Base-by-base conservation (phyloP, 1,139 yeast species). In the Suhomyces terraborum region DNA sequence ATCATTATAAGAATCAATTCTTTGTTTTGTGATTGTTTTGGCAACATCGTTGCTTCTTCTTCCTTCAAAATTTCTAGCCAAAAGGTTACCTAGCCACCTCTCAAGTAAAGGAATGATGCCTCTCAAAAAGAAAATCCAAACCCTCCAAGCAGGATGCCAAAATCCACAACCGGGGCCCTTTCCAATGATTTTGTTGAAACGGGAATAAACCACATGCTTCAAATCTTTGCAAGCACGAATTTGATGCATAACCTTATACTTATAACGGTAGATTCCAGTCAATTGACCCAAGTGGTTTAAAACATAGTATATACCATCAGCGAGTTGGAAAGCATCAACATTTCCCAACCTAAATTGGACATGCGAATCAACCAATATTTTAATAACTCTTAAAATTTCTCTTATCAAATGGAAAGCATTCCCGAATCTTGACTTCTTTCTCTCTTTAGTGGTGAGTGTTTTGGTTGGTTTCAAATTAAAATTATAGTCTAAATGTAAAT, bases 61-160 rank as follows among this genome's bases (percentile, higher is more conserved):
- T 12, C 99, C 99, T 67, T 91, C 98, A 60, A 94, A 93, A 59
- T 91, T 98, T 51, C 99, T 79, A 1, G 95, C 85, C 32, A 94
- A 69, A 43, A 94, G 70, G 52, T 94, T 94, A 0, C 96, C 96
- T 20, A 94, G 67, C 98, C 98, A 94, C 61, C 97, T 72, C 61
- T 94, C 98, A 13, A 94, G 67, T 34, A 93, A 64, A 0, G 99
- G 98, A 23, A 89, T 84, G n/a, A 84, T 84, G 12, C 99, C 99
- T 54, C 98, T 73, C 66, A 93, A 66, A 61, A 93, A 93, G 44
- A 83, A 87, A 3, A 94, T 69, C 99, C 98, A 94, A 1, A 91
- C 94, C 52, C 97, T 73, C 98, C 98, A 93, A 1, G 96, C 87
- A 0, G 98, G 98, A 57, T 93, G 98, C 99, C 99, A 94, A 61